phyloP scores from a whole-genome alignment of 345 rosid genomes.

The Triadica sebifera region DNA sequence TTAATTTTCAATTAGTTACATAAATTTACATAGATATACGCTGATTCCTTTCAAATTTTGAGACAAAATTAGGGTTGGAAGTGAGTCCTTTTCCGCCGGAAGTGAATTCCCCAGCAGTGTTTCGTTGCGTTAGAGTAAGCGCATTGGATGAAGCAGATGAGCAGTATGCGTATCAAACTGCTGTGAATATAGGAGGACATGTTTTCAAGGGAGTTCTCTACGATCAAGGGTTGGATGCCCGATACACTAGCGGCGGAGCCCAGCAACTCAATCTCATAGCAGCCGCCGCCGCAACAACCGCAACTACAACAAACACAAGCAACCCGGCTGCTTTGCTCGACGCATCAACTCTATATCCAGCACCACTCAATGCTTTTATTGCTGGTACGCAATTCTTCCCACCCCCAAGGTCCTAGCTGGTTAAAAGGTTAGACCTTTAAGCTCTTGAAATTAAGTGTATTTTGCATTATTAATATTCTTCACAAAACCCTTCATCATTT shows the following conservation, averaged over 20 bases:
- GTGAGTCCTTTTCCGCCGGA: constrained; percentile 51
- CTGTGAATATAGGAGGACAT: constrained; percentile 72
- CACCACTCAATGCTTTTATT: constrained; percentile 71
- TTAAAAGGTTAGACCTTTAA: not conserved
- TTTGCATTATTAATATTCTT: constrained; percentile 3
- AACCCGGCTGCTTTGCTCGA: constrained; percentile 19
- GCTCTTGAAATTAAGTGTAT: not conserved
- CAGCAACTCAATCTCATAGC: constrained; percentile 62
- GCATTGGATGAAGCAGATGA: constrained; percentile 50
- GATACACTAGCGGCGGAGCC: constrained; percentile 21
- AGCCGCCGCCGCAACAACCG: constrained; percentile 22
- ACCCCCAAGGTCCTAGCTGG: constrained; percentile 59
- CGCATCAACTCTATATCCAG: constrained; percentile 61
- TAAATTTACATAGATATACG: not conserved
- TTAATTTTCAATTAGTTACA: not conserved
- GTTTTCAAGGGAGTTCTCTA: constrained; percentile 69
- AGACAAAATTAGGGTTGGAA: constrained; percentile 53
- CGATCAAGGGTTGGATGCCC: constrained; percentile 45
- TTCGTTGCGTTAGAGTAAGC: constrained; percentile 66
- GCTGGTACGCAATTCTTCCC: constrained; percentile 98
- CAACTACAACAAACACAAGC: constrained; percentile 4
- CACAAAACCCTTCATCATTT: constrained; percentile 4
- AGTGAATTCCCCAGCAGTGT: constrained; percentile 51
- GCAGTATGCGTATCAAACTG: constrained; percentile 69
- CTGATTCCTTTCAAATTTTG: not conserved